Evolutionary conservation across 208 protist species (phyloP).

Genomic region (Phytomonas francai): DNA sequence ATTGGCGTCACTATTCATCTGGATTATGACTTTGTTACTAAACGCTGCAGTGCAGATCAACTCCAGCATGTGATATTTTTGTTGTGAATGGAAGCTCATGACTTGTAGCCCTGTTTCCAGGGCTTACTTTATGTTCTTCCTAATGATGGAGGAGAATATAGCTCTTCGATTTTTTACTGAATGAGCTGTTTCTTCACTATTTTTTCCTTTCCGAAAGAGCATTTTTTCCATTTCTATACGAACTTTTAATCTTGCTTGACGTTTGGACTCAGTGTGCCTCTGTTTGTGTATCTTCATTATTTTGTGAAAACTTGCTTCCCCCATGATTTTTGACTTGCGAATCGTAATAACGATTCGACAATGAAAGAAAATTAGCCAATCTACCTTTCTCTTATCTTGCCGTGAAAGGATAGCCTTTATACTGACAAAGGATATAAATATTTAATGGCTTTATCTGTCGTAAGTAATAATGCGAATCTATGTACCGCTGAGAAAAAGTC

Average conservation of each 20-base stretch:
- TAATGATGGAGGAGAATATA: neutral
- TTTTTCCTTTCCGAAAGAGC: slow-evolving; percentile 1
- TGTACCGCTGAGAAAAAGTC: neutral
- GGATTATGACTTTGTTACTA: neutral
- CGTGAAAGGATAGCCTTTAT: neutral
- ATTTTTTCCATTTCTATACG: neutral
- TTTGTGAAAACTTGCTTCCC: neutral
- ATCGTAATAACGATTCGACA: neutral
- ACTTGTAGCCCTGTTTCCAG: neutral
- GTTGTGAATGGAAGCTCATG: neutral
- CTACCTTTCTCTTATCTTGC: neutral
- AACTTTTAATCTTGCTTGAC: neutral
- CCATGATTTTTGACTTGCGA: neutral
- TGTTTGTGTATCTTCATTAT: neutral
- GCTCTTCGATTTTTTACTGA: neutral
- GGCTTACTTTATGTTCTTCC: neutral
- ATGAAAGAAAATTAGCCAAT: neutral
- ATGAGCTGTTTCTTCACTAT: neutral
- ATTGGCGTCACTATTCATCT: neutral
- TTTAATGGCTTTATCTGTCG: neutral
- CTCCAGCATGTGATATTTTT: neutral
- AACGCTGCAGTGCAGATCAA: neutral
- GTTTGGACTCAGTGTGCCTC: neutral
- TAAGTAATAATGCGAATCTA: neutral
- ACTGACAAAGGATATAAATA: neutral